These are phyloP conservation scores for Quercus lobata DNA, from an alignment of 331 rosid species.

Conservation along the genomic window DNA sequence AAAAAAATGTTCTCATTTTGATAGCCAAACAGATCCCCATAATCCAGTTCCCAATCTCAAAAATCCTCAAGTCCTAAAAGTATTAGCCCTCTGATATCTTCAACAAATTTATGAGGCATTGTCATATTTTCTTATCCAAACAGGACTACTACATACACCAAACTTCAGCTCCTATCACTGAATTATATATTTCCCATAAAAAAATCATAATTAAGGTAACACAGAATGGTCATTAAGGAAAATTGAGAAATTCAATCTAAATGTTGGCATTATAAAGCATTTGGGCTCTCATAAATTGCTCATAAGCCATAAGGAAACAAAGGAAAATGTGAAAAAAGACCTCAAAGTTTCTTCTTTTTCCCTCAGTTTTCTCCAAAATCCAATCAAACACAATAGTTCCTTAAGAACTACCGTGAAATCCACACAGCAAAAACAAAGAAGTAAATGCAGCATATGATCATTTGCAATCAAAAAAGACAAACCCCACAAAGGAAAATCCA, in stretches of 20 bases:
- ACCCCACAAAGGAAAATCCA: neutral
- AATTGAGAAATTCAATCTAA: neutral
- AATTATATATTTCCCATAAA: neutral
- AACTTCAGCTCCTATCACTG: neutral
- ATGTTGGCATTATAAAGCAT: neutral
- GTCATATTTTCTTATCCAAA: neutral
- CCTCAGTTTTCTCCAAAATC: neutral
- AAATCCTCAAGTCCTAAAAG: neutral
- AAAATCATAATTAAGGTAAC: neutral
- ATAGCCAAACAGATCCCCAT: neutral
- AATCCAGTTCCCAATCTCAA: neutral
- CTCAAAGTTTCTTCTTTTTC: neutral
- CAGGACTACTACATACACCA: neutral
- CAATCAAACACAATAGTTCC: neutral
- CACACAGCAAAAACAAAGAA: neutral
- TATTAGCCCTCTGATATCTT: neutral
- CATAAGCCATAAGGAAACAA: neutral
- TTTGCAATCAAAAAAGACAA: neutral
- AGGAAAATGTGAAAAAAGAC: neutral
- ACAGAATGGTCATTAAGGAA: neutral
- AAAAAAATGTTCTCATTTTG: neutral
- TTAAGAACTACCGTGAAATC: neutral
- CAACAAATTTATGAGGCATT: neutral
- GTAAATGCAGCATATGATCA: conserved; percentile 3
- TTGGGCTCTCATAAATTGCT: neutral